Conservation (phyloP, 2,329 filamentous ascomycete species). For the Pestalotiopsis fici region DNA sequence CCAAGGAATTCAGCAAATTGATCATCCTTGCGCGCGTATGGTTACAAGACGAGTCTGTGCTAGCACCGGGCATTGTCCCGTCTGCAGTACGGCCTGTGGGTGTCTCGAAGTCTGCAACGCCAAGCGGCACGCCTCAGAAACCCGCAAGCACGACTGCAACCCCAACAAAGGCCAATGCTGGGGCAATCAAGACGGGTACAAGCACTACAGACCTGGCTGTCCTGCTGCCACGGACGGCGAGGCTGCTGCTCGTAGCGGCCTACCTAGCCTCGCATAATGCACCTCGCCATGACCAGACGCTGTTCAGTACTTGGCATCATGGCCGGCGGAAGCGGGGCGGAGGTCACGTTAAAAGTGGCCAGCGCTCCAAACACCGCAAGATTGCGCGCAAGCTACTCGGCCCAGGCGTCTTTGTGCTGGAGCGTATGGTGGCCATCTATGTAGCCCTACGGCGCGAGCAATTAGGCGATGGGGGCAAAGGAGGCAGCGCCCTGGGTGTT, state of each 20-base stretch:
- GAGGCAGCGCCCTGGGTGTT: slow-evolving; percentile 31
- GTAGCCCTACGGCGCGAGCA: slow-evolving; percentile 63
- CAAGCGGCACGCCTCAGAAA: slow-evolving; percentile 12
- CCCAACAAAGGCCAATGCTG: not conserved
- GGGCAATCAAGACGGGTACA: not conserved
- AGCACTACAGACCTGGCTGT: slow-evolving; percentile 47
- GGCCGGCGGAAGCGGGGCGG: slow-evolving; percentile 51
- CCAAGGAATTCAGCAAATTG: slow-evolving; percentile 82
- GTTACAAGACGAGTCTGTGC: slow-evolving; percentile 72
- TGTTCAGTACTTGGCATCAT: slow-evolving; percentile 74
- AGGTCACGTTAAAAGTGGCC: slow-evolving; percentile 31
- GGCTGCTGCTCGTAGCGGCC: slow-evolving; percentile 72
- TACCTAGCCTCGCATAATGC: slow-evolving; percentile 84
- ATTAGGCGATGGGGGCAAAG: slow-evolving; percentile 39
- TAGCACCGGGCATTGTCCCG: slow-evolving; percentile 65
- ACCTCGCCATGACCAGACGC: slow-evolving; percentile 68
- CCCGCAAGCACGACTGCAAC: slow-evolving; percentile 13
- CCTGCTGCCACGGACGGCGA: slow-evolving; percentile 71
- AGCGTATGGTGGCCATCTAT: slow-evolving; percentile 78
- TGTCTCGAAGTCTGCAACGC: not conserved
- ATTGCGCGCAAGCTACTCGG: slow-evolving; percentile 77
- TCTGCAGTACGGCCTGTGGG: not conserved
- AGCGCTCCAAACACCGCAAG: slow-evolving; percentile 61
- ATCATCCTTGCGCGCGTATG: slow-evolving; percentile 70
- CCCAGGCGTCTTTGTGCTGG: slow-evolving; percentile 74